Evolutionary conservation across 2,329 filamentous ascomycete species (phyloP).

Genomic region (Immersiporthe knoxdaviesiana): DNA sequence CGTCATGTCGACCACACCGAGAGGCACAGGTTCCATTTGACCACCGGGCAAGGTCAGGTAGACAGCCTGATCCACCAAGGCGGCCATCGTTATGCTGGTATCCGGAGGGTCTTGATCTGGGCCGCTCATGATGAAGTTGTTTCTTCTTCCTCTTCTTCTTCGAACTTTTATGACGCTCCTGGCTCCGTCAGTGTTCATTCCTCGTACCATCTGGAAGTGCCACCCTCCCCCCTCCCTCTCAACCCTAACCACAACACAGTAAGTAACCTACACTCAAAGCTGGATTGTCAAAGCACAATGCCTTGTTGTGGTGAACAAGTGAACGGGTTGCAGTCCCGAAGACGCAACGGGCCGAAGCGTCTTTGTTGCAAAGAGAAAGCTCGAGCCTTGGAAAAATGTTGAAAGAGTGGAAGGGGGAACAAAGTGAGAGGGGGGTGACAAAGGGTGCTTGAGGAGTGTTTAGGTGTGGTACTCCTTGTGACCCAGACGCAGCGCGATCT

Average conservation of each 20-base stretch:
- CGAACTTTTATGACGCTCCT: not conserved
- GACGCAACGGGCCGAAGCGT: not conserved
- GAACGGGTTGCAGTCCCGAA: not conserved
- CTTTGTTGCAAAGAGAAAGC: not conserved
- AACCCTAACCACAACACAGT: too few species aligned
- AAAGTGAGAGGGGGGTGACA: not conserved
- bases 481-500: not conserved
- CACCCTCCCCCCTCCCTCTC: too few species aligned
- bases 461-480: not conserved
- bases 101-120: not conserved
- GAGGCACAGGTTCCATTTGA: slow-evolving; percentile 2
- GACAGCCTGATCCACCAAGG: slow-evolving; percentile 16
- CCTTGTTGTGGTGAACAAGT: not conserved
- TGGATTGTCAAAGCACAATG: not conserved
- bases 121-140: not conserved
- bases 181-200: not conserved
- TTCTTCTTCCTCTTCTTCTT: not conserved
- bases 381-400: not conserved
- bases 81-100: not conserved
- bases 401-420: not conserved
- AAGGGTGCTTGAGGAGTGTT: not conserved
- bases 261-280: too few species aligned
- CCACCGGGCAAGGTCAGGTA: slow-evolving; percentile 19
- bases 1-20: slow-evolving; percentile 37
- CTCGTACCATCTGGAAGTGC: too few species aligned